Evolutionary conservation across 2,329 filamentous ascomycete species (phyloP).

Genomic region (Endocalyx cinctus): DNA sequence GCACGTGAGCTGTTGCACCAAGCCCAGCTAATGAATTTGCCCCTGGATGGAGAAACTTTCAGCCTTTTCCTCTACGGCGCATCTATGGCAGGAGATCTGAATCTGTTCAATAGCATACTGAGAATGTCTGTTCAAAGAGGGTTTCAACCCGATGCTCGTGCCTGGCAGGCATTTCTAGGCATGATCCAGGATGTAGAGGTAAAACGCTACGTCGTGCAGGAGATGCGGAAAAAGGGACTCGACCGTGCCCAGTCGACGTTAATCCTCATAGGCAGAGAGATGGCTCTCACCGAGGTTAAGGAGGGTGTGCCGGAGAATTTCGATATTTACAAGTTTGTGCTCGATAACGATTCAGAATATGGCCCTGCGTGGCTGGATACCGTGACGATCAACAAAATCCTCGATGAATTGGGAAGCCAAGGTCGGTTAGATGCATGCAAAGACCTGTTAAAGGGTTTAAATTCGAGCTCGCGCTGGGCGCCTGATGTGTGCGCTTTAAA

Average conservation of each 20-base stretch:
- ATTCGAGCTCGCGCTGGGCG: constrained; percentile 1
- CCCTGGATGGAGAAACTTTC: constrained; percentile 22
- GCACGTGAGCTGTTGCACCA: constrained; percentile 18
- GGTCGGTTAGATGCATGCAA: constrained; percentile 12
- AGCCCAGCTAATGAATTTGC: constrained; percentile 14
- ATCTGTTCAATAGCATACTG: constrained; percentile 20
- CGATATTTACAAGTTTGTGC: constrained; percentile 13
- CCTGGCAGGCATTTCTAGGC: constrained; percentile 27
- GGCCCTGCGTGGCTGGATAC: constrained; percentile 22
- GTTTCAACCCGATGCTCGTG: constrained; percentile 14
- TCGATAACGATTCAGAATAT: constrained; percentile 14
- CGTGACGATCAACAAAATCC: constrained; percentile 21
- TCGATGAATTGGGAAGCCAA: constrained; percentile 19
- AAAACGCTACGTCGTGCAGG: constrained; percentile 42
- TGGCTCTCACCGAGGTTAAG: constrained; percentile 17
- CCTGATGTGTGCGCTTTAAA: constrained; percentile 21
- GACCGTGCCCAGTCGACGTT: constrained; percentile 13
- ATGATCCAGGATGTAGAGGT: constrained; percentile 36
- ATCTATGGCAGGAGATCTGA: constrained; percentile 19
- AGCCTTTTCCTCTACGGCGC: constrained; percentile 19
- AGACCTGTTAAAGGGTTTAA: constrained; percentile 15
- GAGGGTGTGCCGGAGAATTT: constrained; percentile 1
- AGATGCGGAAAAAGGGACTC: constrained; percentile 17
- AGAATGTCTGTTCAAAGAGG: constrained; percentile 22
- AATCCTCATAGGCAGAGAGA: constrained; percentile 18